phyloP scores from a whole-genome alignment of 1,284 basidiomycete species.

The Dichomitus squalens region DNA sequence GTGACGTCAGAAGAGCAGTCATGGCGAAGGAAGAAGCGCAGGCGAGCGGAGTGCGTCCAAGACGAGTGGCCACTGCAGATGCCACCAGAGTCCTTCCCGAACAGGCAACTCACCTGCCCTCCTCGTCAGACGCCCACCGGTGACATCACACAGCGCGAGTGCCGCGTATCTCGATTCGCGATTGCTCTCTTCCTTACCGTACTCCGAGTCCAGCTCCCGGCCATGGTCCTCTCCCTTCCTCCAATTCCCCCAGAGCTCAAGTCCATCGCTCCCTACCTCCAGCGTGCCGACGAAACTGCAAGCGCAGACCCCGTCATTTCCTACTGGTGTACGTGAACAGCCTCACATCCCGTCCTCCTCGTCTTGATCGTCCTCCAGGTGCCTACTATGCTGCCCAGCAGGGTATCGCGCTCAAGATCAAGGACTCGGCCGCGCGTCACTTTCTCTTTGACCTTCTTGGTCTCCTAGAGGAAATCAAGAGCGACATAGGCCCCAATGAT shows the following conservation, averaged over 20 bases:
- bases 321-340: slow-evolving; percentile 83
- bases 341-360: slow-evolving; percentile 4
- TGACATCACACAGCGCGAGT: slow-evolving; percentile 15
- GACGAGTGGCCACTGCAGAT: no score
- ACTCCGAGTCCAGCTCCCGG: background rate
- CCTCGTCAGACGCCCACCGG: background rate
- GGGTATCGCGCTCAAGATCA: slow-evolving; percentile 73
- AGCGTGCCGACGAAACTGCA: slow-evolving; percentile 85
- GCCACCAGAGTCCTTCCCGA: background rate
- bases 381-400: slow-evolving; percentile 90
- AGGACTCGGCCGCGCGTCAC: slow-evolving; percentile 61
- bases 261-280: slow-evolving; percentile 77
- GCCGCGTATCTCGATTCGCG: slow-evolving; percentile 12
- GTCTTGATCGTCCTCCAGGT: slow-evolving; percentile 46
- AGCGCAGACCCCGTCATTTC: slow-evolving; percentile 83
- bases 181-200: no score
- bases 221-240: slow-evolving; percentile 51
- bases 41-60: no score
- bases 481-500: slow-evolving; percentile 73
- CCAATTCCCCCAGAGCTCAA: slow-evolving; percentile 62
- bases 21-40: no score
- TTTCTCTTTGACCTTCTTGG: slow-evolving; percentile 80
- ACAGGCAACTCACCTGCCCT: slow-evolving; percentile 1
- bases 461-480: slow-evolving; percentile 82
- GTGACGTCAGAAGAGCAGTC: slow-evolving; percentile 11